Percentiles rank a stretch among this genome's conserved stretches.
These are phyloP conservation scores for Telopea speciosissima DNA, from an alignment of 177 flowering plant genomes.

Conservation along the genomic window DNA sequence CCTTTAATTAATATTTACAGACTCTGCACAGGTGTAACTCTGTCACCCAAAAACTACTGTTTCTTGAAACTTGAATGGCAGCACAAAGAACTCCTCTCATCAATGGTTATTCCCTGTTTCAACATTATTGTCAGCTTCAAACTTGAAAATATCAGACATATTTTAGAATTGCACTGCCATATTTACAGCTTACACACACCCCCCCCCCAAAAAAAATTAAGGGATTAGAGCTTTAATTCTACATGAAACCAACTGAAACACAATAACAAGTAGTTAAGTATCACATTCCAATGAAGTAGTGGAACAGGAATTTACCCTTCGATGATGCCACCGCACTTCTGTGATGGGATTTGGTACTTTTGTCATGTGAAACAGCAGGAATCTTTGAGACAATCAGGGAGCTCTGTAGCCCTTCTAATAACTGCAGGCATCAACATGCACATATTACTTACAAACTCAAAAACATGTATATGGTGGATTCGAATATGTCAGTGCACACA, in stretches of 20 bases:
- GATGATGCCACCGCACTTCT: slow-evolving; percentile 22
- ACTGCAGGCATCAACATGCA: slow-evolving; percentile 31
- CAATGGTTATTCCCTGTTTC: slow-evolving; percentile 33
- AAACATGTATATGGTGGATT: too few relatives aligned
- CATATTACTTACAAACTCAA: too few relatives aligned
- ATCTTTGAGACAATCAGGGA: slow-evolving; percentile 63
- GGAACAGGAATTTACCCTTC: slow-evolving; percentile 26
- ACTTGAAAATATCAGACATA: neutral
- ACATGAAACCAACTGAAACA: too few relatives aligned
- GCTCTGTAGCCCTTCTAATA: slow-evolving; percentile 84
- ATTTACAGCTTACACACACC: neutral
- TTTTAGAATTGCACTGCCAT: too few relatives aligned
- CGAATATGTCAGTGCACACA: neutral
- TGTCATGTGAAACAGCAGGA: slow-evolving; percentile 65
- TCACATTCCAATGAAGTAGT: neutral
- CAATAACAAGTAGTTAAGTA: too few relatives aligned
- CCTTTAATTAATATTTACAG: slow-evolving; percentile 31
- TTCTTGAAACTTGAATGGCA: neutral
- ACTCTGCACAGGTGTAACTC: neutral
- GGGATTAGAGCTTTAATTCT: too few relatives aligned
- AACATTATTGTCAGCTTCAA: slow-evolving; percentile 6
- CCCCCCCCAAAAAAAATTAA: too few relatives aligned
- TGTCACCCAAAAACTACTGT: neutral
- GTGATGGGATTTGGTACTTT: slow-evolving; percentile 38
- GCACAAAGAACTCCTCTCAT: slow-evolving; percentile 5